These are phyloP conservation scores for Secale cereale DNA, from an alignment of 176 grass and related monocot genomes.

Conservation along the genomic window DNA sequence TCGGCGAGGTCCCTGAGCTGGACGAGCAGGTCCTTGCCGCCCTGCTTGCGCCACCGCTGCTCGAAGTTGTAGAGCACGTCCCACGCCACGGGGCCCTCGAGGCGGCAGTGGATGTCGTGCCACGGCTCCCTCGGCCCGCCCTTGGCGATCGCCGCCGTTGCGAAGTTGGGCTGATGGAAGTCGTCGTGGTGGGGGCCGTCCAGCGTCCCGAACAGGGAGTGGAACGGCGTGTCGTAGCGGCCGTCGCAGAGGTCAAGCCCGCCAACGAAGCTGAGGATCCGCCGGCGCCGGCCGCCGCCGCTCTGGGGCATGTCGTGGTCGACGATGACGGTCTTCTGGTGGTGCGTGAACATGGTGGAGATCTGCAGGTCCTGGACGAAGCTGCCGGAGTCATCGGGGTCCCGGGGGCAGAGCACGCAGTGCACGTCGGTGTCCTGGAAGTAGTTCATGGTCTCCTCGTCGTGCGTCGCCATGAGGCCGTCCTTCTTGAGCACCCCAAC, in stretches of 20 bases:
- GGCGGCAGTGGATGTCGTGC: constrained; percentile 68
- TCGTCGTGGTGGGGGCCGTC: constrained; percentile 41
- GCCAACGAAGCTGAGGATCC: constrained; percentile 59
- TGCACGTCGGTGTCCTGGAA: constrained; percentile 49
- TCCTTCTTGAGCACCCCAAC: constrained; percentile 47
- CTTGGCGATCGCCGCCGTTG: constrained; percentile 28
- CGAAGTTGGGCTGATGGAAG: constrained; percentile 78
- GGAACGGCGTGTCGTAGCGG: constrained; percentile 52
- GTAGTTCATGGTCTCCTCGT: constrained; percentile 54
- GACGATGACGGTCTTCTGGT: constrained; percentile 60
- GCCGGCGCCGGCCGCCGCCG: not conserved
- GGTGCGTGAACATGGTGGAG: constrained; percentile 68
- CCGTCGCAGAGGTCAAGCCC: constrained; percentile 69
- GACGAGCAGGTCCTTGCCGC: constrained; percentile 58
- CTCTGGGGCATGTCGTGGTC: constrained; percentile 55
- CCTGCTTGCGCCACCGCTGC: constrained; percentile 72
- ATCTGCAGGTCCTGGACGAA: constrained; percentile 67
- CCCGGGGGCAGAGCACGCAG: constrained; percentile 51
- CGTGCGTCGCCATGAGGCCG: constrained; percentile 60
- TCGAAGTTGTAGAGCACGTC: constrained; percentile 96
- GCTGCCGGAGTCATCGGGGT: constrained; percentile 58
- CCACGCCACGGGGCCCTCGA: constrained; percentile 66
- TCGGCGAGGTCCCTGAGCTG: constrained; percentile 47
- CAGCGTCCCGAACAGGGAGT: constrained; percentile 53
- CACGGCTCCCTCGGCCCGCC: constrained; percentile 69